Percentiles rank a stretch among this genome's conserved stretches.
Evolutionary conservation across 129 eudicot species (phyloP).

Genomic region (Ambrosia trifida): DNA sequence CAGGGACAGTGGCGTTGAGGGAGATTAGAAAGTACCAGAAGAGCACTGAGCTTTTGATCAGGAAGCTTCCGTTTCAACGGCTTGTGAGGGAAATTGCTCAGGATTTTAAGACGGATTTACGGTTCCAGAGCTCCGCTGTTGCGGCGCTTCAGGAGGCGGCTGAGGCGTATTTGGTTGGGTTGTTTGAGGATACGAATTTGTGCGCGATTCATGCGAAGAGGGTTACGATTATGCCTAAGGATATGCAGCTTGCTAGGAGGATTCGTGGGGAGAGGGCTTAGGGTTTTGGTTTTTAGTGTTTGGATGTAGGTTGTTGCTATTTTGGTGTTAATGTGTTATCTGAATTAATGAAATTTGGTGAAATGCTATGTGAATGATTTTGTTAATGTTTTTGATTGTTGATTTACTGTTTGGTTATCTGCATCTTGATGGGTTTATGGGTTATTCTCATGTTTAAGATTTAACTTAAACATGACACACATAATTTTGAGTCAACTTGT

Average conservation of each 20-base stretch:
- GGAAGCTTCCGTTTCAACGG: background rate
- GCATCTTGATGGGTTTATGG: no score
- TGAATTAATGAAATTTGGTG: background rate
- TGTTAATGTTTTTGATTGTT: no score
- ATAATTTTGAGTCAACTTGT: no score
- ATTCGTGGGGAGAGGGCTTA: background rate
- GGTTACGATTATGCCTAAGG: no score
- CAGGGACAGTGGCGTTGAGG: background rate
- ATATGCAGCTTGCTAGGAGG: no score
- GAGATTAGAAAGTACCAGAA: background rate
- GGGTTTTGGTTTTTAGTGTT: background rate
- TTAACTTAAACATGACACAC: no score
- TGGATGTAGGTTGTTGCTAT: background rate
- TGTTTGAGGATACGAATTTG: background rate
- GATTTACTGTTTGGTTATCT: no score
- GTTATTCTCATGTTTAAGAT: no score
- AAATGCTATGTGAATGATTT: no score
- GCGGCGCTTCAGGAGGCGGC: conserved; percentile 1
- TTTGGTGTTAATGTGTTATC: background rate
- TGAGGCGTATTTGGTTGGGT: background rate
- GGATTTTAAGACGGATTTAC: background rate
- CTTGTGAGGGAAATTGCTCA: conserved; percentile 1
- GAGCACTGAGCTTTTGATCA: no score
- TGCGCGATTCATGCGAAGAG: no score
- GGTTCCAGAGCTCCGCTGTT: background rate